phyloP scores from a whole-genome alignment of 2,329 filamentous ascomycete genomes.

The Fusarium sarcochroum region DNA sequence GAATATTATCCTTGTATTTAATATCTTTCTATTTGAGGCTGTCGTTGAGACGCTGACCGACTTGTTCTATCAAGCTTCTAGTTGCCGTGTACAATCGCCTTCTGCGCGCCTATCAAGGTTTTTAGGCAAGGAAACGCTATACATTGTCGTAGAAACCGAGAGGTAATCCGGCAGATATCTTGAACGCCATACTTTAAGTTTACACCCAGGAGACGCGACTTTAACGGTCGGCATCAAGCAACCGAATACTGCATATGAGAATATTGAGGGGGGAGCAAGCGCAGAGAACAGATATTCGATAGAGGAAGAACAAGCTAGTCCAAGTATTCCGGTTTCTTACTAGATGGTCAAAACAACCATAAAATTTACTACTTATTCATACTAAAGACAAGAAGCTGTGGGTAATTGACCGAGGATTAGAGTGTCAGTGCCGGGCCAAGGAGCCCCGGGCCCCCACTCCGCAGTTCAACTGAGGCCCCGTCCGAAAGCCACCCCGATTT shows the following conservation, averaged over 20 bases:
- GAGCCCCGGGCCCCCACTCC: conserved; percentile 11
- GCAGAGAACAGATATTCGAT: background rate
- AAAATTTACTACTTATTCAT: too few species aligned
- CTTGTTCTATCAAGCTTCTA: too few species aligned
- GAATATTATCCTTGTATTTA: too few species aligned
- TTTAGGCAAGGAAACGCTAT: too few species aligned
- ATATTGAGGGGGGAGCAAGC: background rate
- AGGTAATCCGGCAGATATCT: background rate
- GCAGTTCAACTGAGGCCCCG: conserved; percentile 11
- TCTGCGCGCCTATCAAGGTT: too few species aligned
- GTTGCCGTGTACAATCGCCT: too few species aligned
- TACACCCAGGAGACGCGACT: background rate
- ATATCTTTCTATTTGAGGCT: too few species aligned
- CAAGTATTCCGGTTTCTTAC: too few species aligned
- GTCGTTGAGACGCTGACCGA: too few species aligned
- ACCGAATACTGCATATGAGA: background rate
- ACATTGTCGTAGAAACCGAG: too few species aligned
- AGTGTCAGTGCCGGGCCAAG: background rate
- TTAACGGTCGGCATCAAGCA: background rate
- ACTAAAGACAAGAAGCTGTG: too few species aligned
- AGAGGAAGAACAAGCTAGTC: background rate
- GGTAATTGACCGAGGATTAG: background rate
- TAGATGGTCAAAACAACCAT: too few species aligned
- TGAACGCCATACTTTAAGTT: conserved; percentile 25
- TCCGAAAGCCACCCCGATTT: conserved; percentile 41